Evolutionary conservation across 2,329 filamentous ascomycete species (phyloP).

Genomic region (Grosmannia huntii): DNA sequence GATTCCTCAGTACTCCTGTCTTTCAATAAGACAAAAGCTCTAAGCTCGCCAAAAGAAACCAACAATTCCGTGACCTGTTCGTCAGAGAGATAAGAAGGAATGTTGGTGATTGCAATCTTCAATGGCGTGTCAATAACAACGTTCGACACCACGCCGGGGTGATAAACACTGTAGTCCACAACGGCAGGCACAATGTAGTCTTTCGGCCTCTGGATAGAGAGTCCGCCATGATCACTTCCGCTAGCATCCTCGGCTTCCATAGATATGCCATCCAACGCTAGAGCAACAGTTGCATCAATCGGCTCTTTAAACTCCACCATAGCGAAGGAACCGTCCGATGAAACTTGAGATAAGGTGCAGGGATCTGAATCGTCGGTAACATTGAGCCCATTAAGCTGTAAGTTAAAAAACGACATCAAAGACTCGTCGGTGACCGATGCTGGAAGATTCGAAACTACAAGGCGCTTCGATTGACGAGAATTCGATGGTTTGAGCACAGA

Average conservation of each 20-base stretch:
- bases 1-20: constrained; percentile 78
- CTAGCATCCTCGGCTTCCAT: constrained; percentile 64
- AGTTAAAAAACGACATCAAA: constrained; percentile 79
- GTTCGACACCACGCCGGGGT: constrained; percentile 65
- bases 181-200: constrained; percentile 90
- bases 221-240: constrained; percentile 35
- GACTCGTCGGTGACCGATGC: constrained; percentile 59
- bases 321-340: constrained; percentile 67
- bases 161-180: constrained; percentile 58
- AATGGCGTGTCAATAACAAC: constrained; percentile 84
- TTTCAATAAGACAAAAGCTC: constrained; percentile 82
- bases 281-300: constrained; percentile 77
- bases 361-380: constrained; percentile 74
- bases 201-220: constrained; percentile 77
- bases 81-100: constrained; percentile 77
- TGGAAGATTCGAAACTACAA: constrained; percentile 78
- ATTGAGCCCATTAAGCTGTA: constrained; percentile 94
- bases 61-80: constrained; percentile 87
- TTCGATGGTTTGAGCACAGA: constrained; percentile 68
- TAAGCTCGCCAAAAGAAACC: constrained; percentile 82
- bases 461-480: constrained; percentile 84
- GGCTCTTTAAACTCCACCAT: constrained; percentile 83
- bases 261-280: constrained; percentile 77
- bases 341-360: constrained; percentile 71
- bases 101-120: constrained; percentile 87